These are phyloP conservation scores for Aspergillus amoenus DNA, from an alignment of 2,329 filamentous ascomycete species.

Conservation along the genomic window DNA sequence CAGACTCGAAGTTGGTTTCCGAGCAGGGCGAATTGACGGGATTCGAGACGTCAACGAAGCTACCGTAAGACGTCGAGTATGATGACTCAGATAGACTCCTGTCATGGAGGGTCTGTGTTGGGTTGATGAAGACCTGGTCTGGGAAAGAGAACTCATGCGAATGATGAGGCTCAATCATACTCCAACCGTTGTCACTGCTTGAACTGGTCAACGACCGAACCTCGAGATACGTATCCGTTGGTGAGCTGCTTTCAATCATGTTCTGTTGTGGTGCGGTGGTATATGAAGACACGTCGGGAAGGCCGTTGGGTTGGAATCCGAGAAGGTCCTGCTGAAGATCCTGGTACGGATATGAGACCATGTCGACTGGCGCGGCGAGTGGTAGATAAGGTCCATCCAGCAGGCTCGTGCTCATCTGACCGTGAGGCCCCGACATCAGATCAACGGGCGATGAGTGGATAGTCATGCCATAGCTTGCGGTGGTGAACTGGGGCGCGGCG, in stretches of 20 bases:
- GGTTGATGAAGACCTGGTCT: constrained; percentile 80
- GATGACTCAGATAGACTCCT: constrained; percentile 85
- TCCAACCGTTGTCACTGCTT: constrained; percentile 85
- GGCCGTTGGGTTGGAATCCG: constrained; percentile 50
- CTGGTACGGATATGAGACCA: constrained; percentile 71
- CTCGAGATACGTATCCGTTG: constrained; percentile 78
- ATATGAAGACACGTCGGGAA: constrained; percentile 45
- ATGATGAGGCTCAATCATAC: constrained; percentile 72
- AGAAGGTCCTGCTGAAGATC: constrained; percentile 74
- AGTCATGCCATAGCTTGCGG: constrained; percentile 56
- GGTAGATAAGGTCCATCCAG: constrained; percentile 63
- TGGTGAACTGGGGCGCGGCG: constrained; percentile 53
- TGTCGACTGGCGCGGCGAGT: constrained; percentile 58
- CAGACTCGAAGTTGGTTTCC: constrained; percentile 67
- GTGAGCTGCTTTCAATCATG: constrained; percentile 59
- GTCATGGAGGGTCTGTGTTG: constrained; percentile 83
- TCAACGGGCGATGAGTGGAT: constrained; percentile 51
- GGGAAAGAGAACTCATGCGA: constrained; percentile 67
- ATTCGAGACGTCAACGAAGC: constrained; percentile 79
- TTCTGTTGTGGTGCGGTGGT: constrained; percentile 39
- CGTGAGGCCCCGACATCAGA: constrained; percentile 59
- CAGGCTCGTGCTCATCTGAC: constrained; percentile 59
- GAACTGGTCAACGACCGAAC: constrained; percentile 78
- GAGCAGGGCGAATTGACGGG: constrained; percentile 82
- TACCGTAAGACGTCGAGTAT: constrained; percentile 69